Evolutionary conservation across 257 asterid genomes (phyloP).

Genomic region (Solanum pennellii): DNA sequence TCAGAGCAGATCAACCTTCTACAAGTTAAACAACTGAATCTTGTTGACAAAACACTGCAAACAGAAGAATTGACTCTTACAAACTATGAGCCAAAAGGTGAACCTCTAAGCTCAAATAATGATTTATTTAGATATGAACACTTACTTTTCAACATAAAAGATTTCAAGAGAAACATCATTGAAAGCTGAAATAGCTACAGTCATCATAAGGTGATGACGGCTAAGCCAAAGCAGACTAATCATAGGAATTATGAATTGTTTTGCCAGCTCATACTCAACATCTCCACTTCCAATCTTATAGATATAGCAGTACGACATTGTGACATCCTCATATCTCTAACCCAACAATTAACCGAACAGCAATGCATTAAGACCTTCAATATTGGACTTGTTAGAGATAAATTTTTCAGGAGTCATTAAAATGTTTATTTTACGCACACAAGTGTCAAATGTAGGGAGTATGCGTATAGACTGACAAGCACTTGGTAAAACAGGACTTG

Average conservation of each 20-base stretch:
- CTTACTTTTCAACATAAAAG: neutral
- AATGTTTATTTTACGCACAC: neutral
- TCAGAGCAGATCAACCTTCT: neutral
- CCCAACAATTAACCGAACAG: neutral
- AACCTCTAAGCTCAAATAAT: neutral
- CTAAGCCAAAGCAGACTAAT: neutral
- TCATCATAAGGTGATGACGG: neutral
- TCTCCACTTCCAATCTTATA: neutral
- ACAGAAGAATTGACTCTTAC: neutral
- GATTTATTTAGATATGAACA: neutral
- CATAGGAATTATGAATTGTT: neutral
- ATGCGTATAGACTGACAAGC: neutral
- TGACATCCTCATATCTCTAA: neutral
- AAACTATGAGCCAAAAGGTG: neutral
- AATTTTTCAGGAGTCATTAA: neutral
- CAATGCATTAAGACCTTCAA: neutral
- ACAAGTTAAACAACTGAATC: neutral
- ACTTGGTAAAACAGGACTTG: neutral
- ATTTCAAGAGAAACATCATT: neutral
- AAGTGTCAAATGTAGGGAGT: neutral
- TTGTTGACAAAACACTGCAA: neutral
- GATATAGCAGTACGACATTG: neutral
- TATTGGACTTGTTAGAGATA: neutral
- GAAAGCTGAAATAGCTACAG: neutral
- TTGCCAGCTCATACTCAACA: neutral